Evolutionary conservation across 2,329 filamentous ascomycete genomes (phyloP), one percentile per base, ranked within the genome.

Genomic region (Fusarium sp.): DNA sequence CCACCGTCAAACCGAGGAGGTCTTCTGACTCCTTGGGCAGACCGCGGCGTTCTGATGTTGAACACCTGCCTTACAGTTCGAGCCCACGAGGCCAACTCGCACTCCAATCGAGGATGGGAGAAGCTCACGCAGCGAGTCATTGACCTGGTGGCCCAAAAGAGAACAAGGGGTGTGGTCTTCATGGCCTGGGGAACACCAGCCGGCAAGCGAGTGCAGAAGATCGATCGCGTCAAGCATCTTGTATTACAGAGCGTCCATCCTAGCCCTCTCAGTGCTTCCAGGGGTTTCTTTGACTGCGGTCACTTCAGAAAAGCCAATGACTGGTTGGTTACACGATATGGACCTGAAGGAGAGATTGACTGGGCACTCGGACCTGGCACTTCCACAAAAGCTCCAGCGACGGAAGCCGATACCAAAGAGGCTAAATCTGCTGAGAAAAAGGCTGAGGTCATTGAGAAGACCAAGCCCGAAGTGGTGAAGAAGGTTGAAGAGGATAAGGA

Each of bases 1-100:
- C 83, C 89, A 6, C 96, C 95, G 0, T 89, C 94, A 3, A 92
- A 93, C 67, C 92, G 91, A 41, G 91, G 91, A 45, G 96, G 96
- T 15, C 88, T 97, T 0, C 87, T 99, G 25, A 98, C 92, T 0
- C 94, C 95, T 0, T 99, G 96, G 96, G 95, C 96, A 2, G 93
- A 98, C 75, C 92, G 93, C 55, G 96, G 96, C 53, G 95, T 99
- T 9, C 87, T 99, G 45, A 88, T 99, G 83, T 88, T 99, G 73
- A 99, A 99, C 81, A 97, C 96, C 2, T 97, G 94, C 80, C 86
- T 99, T 61, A 99, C 96, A 0, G 96, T 99, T 22, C 93, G 94
- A 29, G 94, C 94, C 1, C 93, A 97, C 79, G 90, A 97, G 75
- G 91, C 96, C 50, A 95, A 96, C 80, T 93, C 90, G 33, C 96